phyloP scores from a whole-genome alignment of 202 grass and related monocot genomes.

The Elaeis oleifera region DNA sequence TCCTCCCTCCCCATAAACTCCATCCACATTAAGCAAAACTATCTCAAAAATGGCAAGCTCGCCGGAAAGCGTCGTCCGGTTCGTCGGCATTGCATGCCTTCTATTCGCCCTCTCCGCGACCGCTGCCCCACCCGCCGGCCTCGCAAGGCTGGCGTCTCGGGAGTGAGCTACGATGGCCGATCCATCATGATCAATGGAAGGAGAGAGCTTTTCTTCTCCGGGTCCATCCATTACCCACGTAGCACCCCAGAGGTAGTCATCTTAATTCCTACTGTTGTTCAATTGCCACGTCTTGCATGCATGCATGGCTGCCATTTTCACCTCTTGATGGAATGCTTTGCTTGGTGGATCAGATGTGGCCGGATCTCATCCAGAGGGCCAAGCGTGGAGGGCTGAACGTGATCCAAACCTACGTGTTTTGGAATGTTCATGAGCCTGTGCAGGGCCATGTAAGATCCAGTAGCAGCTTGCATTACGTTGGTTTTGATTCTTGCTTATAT shows the following conservation, averaged over 20 bases:
- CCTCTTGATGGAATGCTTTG: neutral
- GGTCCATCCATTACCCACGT: conserved; percentile 77
- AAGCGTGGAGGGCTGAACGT: conserved; percentile 64
- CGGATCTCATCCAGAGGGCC: conserved; percentile 48
- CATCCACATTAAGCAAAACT: too few species aligned
- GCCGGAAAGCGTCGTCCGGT: neutral
- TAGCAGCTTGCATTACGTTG: too few species aligned
- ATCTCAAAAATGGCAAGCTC: too few species aligned
- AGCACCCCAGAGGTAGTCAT: conserved; percentile 42
- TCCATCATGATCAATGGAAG: conserved; percentile 69
- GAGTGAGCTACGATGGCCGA: conserved; percentile 54
- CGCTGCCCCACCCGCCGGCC: neutral
- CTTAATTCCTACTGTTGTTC: neutral
- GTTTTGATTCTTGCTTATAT: too few species aligned
- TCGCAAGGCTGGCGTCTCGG: neutral
- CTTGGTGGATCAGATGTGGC: conserved; percentile 38
- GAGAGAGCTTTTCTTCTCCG: conserved; percentile 81
- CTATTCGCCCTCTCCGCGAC: conserved; percentile 9
- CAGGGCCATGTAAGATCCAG: conserved; percentile 23
- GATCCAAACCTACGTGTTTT: conserved; percentile 75
- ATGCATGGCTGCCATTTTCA: too few species aligned
- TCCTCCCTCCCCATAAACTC: too few species aligned
- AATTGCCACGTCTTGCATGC: neutral
- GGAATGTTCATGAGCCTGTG: conserved; percentile 68
- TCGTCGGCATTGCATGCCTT: neutral